phyloP scores from a whole-genome alignment of 306 rosid genomes.

The Pueraria montana region DNA sequence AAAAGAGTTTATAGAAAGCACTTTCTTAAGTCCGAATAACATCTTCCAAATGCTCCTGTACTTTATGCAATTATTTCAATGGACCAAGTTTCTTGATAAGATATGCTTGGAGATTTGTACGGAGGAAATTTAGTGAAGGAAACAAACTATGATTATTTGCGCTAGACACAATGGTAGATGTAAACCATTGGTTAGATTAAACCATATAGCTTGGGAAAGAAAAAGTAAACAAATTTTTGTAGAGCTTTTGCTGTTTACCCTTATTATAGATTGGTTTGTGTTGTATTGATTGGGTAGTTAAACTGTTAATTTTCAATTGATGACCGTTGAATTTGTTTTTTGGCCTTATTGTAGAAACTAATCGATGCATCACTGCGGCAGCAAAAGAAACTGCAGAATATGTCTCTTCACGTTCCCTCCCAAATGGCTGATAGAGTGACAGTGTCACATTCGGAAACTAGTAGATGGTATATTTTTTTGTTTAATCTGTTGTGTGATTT shows the following conservation, averaged over 20 bases:
- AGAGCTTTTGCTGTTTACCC: not conserved
- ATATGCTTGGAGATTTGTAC: conserved; percentile 3
- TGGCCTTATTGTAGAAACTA: conserved; percentile 66
- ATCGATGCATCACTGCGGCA: conserved; percentile 74
- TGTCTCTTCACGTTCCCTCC: conserved; percentile 67
- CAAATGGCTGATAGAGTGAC: conserved; percentile 60
- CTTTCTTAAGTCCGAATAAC: not conserved
- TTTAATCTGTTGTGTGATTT: too few relatives aligned
- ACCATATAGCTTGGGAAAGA: not conserved
- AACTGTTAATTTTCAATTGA: conserved; percentile 12
- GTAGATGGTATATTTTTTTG: conserved; percentile 55
- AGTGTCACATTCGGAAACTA: conserved; percentile 55
- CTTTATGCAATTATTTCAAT: conserved; percentile 15
- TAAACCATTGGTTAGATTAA: not conserved
- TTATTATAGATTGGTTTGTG: not conserved
- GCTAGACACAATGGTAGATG: not conserved
- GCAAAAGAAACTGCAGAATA: conserved; percentile 84
- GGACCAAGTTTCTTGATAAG: not conserved
- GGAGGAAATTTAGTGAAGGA: not conserved
- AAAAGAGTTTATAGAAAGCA: not conserved
- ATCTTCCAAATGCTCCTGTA: not conserved
- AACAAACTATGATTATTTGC: not conserved
- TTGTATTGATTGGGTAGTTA: not conserved
- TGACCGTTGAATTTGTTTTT: conserved; percentile 30
- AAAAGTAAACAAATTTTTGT: not conserved